A percentile compares a stretch with the other conserved stretches of the same genome.
phyloP scores from a whole-genome alignment of 805 yeast species.

The Ogataea methanolica region DNA sequence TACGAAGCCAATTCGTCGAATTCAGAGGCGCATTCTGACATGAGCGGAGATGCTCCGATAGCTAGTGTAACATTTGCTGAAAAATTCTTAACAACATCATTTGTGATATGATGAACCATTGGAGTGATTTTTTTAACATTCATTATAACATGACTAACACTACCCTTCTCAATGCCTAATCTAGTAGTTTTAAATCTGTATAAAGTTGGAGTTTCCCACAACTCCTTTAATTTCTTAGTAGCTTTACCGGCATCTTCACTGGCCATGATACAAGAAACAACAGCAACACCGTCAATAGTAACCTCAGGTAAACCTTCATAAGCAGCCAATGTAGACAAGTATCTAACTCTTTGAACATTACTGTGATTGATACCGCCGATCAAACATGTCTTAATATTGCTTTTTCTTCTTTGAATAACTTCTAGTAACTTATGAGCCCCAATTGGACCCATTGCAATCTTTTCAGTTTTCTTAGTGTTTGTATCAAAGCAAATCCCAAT shows the following conservation, averaged over 20 bases:
- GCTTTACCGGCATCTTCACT: slow-evolving; percentile 47
- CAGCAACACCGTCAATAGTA: slow-evolving; percentile 73
- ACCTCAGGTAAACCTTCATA: slow-evolving; percentile 15
- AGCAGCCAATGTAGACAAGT: slow-evolving; percentile 43
- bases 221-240: slow-evolving; percentile 34
- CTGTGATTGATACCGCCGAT: slow-evolving; percentile 73
- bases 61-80: slow-evolving; percentile 86
- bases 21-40: slow-evolving; percentile 73
- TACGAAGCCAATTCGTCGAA: slow-evolving; percentile 58
- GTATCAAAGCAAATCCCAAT: slow-evolving; percentile 78
- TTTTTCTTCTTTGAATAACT: slow-evolving; percentile 34
- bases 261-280: slow-evolving; percentile 84
- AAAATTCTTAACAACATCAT: slow-evolving; percentile 81
- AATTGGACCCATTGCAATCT: slow-evolving; percentile 60
- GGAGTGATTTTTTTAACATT: slow-evolving; percentile 36
- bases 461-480: slow-evolving; percentile 55
- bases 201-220: slow-evolving; percentile 18
- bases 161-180: neutral
- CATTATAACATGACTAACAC: neutral
- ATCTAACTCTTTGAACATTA: slow-evolving; percentile 57
- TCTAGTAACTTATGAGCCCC: slow-evolving; percentile 56
- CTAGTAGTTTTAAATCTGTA: neutral
- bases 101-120: slow-evolving; percentile 82
- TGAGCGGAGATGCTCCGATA: slow-evolving; percentile 80
- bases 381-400: slow-evolving; percentile 56